These are phyloP conservation scores for Articulospora tetracladia DNA, from an alignment of 495 filamentous ascomycete genomes.

Conservation along the genomic window DNA sequence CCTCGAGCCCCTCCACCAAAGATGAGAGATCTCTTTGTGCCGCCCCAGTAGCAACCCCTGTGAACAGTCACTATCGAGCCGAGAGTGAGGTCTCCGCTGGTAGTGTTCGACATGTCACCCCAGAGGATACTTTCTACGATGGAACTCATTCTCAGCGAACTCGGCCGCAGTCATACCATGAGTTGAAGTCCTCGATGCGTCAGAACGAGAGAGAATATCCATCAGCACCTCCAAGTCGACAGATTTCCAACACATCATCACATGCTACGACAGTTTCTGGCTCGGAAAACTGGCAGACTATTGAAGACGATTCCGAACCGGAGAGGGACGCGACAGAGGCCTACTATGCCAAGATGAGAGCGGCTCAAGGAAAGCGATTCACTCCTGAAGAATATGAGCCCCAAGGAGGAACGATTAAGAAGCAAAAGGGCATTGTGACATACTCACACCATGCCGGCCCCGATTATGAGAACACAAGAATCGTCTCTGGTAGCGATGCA, in stretches of 20 bases:
- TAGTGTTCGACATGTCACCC: slow-evolving; percentile 70
- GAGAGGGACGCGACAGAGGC: slow-evolving; percentile 69
- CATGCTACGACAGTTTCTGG: slow-evolving; percentile 63
- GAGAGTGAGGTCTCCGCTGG: slow-evolving; percentile 61
- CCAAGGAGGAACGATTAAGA: slow-evolving; percentile 43
- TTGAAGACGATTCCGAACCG: slow-evolving; percentile 71
- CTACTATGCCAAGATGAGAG: slow-evolving; percentile 73
- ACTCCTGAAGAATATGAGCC: slow-evolving; percentile 54
- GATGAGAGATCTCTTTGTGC: slow-evolving; percentile 80
- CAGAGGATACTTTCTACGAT: slow-evolving; percentile 86
- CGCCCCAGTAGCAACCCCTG: slow-evolving; percentile 59
- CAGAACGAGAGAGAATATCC: slow-evolving; percentile 37
- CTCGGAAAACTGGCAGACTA: slow-evolving; percentile 96
- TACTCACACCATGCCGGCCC: slow-evolving; percentile 29
- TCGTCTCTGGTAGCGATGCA: slow-evolving; percentile 45
- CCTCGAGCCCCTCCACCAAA: slow-evolving; percentile 76
- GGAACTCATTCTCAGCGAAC: slow-evolving; percentile 45
- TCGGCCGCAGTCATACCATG: slow-evolving; percentile 37
- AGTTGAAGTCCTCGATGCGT: slow-evolving; percentile 34
- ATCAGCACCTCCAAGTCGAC: slow-evolving; percentile 51
- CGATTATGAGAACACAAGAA: slow-evolving; percentile 45
- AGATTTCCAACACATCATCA: slow-evolving; percentile 68
- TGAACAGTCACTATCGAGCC: slow-evolving; percentile 52
- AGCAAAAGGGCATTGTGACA: slow-evolving; percentile 43
- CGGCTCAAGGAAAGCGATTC: slow-evolving; percentile 57